Evolutionary conservation across 2,329 filamentous ascomycete genomes (phyloP).

Genomic region (Nemania sp.): DNA sequence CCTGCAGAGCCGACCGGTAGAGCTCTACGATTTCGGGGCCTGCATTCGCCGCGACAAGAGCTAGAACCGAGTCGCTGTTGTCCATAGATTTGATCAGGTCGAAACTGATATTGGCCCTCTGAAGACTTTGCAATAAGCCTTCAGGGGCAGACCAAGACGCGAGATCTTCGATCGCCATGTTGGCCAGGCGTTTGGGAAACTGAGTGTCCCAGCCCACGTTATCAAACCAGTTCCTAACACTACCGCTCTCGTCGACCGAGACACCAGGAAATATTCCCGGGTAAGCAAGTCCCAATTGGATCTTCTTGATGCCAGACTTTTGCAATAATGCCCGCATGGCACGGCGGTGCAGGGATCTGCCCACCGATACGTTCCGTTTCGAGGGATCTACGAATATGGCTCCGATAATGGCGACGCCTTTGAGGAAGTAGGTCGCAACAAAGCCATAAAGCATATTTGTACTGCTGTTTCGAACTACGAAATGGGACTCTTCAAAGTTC

Average conservation of each 20-base stretch:
- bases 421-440: constrained; percentile 83
- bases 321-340: constrained; percentile 75
- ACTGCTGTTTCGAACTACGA: constrained; percentile 91
- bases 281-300: constrained; percentile 80
- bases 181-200: constrained; percentile 60
- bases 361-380: constrained; percentile 86
- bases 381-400: constrained; percentile 87
- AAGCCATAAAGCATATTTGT: constrained; percentile 91
- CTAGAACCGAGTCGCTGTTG: constrained; percentile 72
- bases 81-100: constrained; percentile 82
- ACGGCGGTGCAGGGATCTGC: constrained; percentile 83
- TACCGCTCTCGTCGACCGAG: constrained; percentile 59
- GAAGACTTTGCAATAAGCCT: constrained; percentile 72
- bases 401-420: constrained; percentile 73
- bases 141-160: constrained; percentile 74
- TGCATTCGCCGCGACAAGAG: constrained; percentile 73
- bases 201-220: constrained; percentile 83
- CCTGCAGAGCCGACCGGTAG: constrained; percentile 74
- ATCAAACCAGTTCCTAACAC: constrained; percentile 77
- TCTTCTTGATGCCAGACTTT: constrained; percentile 71
- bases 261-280: constrained; percentile 88
- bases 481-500: constrained; percentile 79
- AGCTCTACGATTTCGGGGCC: constrained; percentile 79
- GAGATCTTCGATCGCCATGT: constrained; percentile 75
- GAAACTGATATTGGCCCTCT: constrained; percentile 74